A percentile compares a stretch with the other conserved stretches of the same genome.
Evolutionary conservation across 2,329 filamentous ascomycete species (phyloP).

Genomic region (Knufia fluminis): DNA sequence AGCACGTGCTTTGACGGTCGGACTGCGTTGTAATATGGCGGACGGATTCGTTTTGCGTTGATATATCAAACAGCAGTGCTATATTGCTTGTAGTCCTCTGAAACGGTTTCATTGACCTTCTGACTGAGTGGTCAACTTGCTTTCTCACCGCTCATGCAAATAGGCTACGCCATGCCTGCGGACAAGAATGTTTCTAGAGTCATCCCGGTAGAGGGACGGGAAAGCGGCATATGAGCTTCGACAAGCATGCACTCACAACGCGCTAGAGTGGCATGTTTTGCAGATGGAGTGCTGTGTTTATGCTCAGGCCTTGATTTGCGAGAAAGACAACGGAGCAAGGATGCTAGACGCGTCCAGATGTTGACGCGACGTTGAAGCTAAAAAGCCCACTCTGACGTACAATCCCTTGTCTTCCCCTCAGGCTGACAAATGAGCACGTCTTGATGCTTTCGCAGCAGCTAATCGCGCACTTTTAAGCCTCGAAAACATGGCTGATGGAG

Average conservation of each 20-base stretch:
- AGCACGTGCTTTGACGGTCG: no score
- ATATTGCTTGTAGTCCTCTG: no score
- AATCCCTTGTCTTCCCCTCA: not conserved
- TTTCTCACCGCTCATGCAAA: no score
- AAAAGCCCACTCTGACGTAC: not conserved
- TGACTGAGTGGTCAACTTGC: no score
- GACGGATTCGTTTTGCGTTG: no score
- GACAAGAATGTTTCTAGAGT: not conserved
- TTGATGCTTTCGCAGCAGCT: not conserved
- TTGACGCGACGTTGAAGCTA: not conserved
- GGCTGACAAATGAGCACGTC: not conserved
- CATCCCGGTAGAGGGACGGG: not conserved
- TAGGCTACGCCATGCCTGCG: no score
- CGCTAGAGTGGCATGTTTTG: not conserved
- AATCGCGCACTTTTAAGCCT: not conserved
- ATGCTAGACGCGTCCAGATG: not conserved
- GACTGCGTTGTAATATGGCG: no score
- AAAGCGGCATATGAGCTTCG: constrained; percentile 1
- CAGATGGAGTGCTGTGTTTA: not conserved
- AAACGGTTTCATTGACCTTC: no score
- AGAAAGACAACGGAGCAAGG: not conserved
- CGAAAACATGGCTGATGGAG: not conserved
- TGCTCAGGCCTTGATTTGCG: not conserved
- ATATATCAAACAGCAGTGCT: no score
- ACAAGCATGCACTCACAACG: not conserved